Conservation (phyloP, 1,284 basidiomycete genomes). For the Vanrija pseudolonga region DNA sequence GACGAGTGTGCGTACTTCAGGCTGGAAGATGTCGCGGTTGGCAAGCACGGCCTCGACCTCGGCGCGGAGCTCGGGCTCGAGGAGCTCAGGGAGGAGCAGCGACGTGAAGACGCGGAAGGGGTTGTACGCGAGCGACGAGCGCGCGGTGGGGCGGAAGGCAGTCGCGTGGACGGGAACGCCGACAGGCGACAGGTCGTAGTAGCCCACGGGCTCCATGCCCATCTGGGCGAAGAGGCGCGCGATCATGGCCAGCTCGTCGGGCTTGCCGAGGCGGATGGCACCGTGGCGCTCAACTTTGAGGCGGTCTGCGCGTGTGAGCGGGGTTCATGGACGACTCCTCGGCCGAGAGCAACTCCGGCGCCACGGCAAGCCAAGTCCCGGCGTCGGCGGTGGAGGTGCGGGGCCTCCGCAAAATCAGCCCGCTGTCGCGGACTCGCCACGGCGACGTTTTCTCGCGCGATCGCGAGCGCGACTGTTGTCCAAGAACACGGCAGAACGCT, state of each 20-base stretch:
- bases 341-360: neutral
- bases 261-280: slow-evolving; percentile 50
- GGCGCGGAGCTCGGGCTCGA: slow-evolving; percentile 32
- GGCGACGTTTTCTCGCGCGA: no score
- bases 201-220: slow-evolving; percentile 50
- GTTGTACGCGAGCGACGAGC: slow-evolving; percentile 39
- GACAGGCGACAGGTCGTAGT: slow-evolving; percentile 49
- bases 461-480: no score
- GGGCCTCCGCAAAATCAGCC: neutral
- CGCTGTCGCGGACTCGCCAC: no score
- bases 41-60: slow-evolving; percentile 35
- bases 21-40: slow-evolving; percentile 45
- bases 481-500: no score
- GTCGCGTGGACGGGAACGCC: slow-evolving; percentile 51
- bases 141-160: slow-evolving; percentile 45
- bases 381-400: neutral
- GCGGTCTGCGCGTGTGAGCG: slow-evolving; percentile 27
- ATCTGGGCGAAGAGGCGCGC: slow-evolving; percentile 45
- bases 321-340: neutral
- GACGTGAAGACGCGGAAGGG: slow-evolving; percentile 51
- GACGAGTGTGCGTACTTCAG: slow-evolving; percentile 34
- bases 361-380: neutral
- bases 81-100: slow-evolving; percentile 45
- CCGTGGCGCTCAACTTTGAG: slow-evolving; percentile 50
- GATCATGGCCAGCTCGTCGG: slow-evolving; percentile 45